Evolutionary conservation across 1,284 basidiomycete species (phyloP), one percentile per base, ranked within the genome.

Genomic region (Microbotryomycetes sp.): DNA sequence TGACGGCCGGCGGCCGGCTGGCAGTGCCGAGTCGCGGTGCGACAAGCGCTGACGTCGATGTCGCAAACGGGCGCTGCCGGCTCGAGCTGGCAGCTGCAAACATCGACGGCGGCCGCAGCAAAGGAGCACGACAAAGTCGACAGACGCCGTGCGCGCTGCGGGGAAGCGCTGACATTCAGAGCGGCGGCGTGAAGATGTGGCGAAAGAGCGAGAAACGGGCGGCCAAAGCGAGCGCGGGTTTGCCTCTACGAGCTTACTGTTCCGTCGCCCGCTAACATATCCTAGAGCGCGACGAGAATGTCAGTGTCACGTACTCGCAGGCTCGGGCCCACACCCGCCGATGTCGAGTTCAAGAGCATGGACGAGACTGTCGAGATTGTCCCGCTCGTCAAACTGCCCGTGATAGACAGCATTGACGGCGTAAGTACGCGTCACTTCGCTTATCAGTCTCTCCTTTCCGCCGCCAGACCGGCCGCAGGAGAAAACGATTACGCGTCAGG

Each of bases 281-380:
- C n/a, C n/a, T 18, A 9, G 35, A 9, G 35, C 24, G 1, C 50
- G 15, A 4, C 45, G 2, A 15, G n/a, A 16, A 66, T 67, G 66
- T 57, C 62, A 11, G 66, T 67, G 4, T 64, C 64, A 11, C 47
- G 46, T 2, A 13, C 47, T 0, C 58, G 66, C 6, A 55, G 61
- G 3, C 50, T 52, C 21, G 66, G 63, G 1, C 66, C 66, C 2
- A 49, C 61, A 26, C 66, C 66, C 2, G 18, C 31, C 41, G 66
- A 67, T 55, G 30, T 67, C 58, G 63, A 67, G 52, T 70, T 62
- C 54, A 47, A 56, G 27, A 54, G 47, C 27, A 61, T 59, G 55
- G 69, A 66, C 53, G 56, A 31, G 30, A 56, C 51, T 31, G 53
- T 67, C 53, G 68, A 70, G 46, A 63, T 70, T 13, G 54, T 66